Conservation (phyloP, 2,329 filamentous ascomycete genomes). For the Fusarium cicatricum region DNA sequence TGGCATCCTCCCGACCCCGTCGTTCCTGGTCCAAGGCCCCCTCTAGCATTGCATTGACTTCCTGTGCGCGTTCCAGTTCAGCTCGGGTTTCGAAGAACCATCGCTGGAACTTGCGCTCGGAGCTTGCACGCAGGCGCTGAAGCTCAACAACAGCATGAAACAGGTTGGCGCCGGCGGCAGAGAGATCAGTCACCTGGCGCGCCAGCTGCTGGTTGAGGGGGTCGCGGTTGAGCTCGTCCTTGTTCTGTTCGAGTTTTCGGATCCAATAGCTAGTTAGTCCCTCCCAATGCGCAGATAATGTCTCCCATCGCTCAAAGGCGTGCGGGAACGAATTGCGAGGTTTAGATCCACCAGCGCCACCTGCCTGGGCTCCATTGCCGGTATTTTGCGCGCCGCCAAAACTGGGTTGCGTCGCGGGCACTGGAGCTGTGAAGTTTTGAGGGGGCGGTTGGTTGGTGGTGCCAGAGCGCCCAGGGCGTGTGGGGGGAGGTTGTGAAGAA, state of each 20-base stretch:
- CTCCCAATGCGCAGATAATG: conserved; percentile 96
- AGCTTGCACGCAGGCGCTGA: conserved; percentile 91
- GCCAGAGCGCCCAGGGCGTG: conserved; percentile 32
- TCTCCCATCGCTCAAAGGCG: conserved; percentile 98
- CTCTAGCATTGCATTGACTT: conserved; percentile 83
- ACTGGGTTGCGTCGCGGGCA: conserved; percentile 26
- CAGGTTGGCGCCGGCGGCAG: conserved; percentile 93
- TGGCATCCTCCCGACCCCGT: conserved; percentile 71
- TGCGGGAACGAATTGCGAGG: conserved; percentile 84
- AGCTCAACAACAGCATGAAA: conserved; percentile 98
- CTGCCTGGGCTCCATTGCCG: conserved; percentile 29
- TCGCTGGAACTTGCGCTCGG: conserved; percentile 95
- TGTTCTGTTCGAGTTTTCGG: conserved; percentile 87
- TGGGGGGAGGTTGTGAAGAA: conserved; percentile 37
- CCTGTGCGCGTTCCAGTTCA: conserved; percentile 85
- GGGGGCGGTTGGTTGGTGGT: conserved; percentile 27
- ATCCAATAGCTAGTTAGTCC: conserved; percentile 98
- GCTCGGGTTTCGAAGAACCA: conserved; percentile 97
- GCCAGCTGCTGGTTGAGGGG: conserved; percentile 88
- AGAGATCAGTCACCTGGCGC: conserved; percentile 95
- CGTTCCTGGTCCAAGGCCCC: conserved; percentile 78
- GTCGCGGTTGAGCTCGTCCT: conserved; percentile 82
- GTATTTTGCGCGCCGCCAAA: conserved; percentile 24
- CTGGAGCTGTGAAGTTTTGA: conserved; percentile 33
- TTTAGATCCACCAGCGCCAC: conserved; percentile 43